Evolutionary conservation across 345 rosid species (phyloP).

Genomic region (Lepidium sativum): DNA sequence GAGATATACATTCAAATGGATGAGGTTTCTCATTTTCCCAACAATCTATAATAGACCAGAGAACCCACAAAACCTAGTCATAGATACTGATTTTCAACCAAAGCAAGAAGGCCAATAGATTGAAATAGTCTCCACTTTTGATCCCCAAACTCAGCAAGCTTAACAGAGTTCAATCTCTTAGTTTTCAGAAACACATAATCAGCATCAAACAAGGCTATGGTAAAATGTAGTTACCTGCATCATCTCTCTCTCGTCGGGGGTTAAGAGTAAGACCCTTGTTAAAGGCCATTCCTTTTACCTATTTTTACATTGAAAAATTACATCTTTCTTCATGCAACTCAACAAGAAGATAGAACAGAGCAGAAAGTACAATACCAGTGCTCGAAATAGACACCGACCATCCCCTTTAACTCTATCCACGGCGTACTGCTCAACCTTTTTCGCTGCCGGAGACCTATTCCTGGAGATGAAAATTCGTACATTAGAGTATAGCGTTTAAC

Average conservation of each 20-base stretch:
- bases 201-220: not conserved
- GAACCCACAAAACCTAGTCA: not conserved
- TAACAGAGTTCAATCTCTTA: not conserved
- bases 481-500: not conserved
- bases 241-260: conserved; percentile 57
- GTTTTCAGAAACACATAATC: not conserved
- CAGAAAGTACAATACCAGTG: conserved; percentile 43
- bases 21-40: not conserved
- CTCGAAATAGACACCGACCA: conserved; percentile 88
- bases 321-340: not conserved
- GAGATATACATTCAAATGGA: not conserved
- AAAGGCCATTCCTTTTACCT: conserved; percentile 97
- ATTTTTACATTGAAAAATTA: conserved; percentile 11
- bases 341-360: not conserved
- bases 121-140: too few species aligned
- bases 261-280: conserved; percentile 61
- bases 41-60: not conserved
- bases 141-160: not conserved
- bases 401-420: conserved; percentile 76
- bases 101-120: not conserved
- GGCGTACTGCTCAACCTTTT: conserved; percentile 57
- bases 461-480: conserved; percentile 10
- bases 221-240: conserved; percentile 44
- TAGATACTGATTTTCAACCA: not conserved
- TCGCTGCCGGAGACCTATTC: conserved; percentile 41